Evolutionary conservation across 768 basidiomycete species (phyloP).

Genomic region (Kwoniella sp.): DNA sequence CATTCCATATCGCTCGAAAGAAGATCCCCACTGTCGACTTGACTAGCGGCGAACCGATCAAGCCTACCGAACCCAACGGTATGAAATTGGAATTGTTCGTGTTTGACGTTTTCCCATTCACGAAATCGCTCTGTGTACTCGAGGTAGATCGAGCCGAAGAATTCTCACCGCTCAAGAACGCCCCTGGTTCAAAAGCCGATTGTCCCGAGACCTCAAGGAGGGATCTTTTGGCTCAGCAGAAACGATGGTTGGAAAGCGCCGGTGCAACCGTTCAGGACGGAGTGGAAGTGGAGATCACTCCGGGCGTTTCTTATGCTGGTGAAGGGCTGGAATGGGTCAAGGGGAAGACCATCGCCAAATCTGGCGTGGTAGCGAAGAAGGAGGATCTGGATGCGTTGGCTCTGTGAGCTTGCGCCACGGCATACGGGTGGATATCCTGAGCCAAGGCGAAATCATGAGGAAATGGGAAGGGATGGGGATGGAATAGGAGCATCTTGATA

Average conservation of each 20-base stretch:
- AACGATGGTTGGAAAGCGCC: conserved; percentile 74
- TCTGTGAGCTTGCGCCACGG: not conserved
- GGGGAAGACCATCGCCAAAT: conserved; percentile 75
- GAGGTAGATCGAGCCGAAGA: conserved; percentile 86
- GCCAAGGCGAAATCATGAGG: too few species aligned
- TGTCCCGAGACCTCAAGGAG: conserved; percentile 85
- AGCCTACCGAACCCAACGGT: conserved; percentile 89
- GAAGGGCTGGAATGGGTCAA: conserved; percentile 80
- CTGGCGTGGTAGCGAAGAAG: conserved; percentile 59
- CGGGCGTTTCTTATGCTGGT: conserved; percentile 84
- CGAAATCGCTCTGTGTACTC: conserved; percentile 67
- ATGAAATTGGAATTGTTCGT: conserved; percentile 99
- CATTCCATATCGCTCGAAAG: conserved; percentile 97
- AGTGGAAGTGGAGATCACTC: conserved; percentile 87
- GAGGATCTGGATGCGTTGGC: conserved; percentile 11
- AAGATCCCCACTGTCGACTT: conserved; percentile 87
- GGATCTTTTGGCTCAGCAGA: conserved; percentile 86
- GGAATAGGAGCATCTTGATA: too few species aligned
- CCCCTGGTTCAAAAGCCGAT: conserved; percentile 85
- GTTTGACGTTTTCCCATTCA: conserved; percentile 97
- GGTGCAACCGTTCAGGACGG: conserved; percentile 73
- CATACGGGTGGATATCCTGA: too few species aligned
- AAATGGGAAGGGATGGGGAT: too few species aligned
- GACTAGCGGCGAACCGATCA: conserved; percentile 67
- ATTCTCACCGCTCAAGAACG: conserved; percentile 97